A percentile compares a stretch with the other conserved stretches of the same genome.
phyloP scores from a whole-genome alignment of 2,329 filamentous ascomycete species.

The Colletotrichum sp. region DNA sequence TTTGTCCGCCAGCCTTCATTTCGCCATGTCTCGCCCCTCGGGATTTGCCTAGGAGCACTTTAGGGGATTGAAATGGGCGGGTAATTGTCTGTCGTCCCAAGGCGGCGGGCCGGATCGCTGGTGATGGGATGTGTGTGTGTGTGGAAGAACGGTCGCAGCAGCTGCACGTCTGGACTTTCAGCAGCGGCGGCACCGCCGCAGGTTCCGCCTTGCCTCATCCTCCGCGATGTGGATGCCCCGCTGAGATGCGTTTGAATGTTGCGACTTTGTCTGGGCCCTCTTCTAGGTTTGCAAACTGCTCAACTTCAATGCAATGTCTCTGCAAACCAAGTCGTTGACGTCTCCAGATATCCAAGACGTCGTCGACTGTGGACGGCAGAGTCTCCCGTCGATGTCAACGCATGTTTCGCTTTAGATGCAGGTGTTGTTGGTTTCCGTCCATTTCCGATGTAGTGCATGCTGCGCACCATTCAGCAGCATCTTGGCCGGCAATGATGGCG shows the following conservation, averaged over 20 bases:
- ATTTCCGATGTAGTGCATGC: not conserved
- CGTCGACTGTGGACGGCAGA: not conserved
- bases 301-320: not conserved
- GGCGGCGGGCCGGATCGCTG: not conserved
- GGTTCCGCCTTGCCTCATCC: constrained; percentile 11
- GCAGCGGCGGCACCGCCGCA: constrained; percentile 5
- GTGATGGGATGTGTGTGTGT: not conserved
- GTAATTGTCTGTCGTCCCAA: not conserved
- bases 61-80: not conserved
- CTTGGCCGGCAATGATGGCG: not conserved
- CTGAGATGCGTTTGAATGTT: constrained; percentile 1
- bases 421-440: not conserved
- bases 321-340: not conserved
- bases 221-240: not conserved
- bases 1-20: not conserved
- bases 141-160: not conserved
- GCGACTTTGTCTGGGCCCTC: not conserved
- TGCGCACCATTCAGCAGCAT: not conserved
- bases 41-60: not conserved
- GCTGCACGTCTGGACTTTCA: constrained; percentile 11
- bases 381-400: not conserved
- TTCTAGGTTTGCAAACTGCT: not conserved
- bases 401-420: not conserved
- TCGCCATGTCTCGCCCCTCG: not conserved
- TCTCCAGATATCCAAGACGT: not conserved